Evolutionary conservation across 805 yeast genomes (phyloP).

Genomic region (Metschnikowia drakensbergensis): DNA sequence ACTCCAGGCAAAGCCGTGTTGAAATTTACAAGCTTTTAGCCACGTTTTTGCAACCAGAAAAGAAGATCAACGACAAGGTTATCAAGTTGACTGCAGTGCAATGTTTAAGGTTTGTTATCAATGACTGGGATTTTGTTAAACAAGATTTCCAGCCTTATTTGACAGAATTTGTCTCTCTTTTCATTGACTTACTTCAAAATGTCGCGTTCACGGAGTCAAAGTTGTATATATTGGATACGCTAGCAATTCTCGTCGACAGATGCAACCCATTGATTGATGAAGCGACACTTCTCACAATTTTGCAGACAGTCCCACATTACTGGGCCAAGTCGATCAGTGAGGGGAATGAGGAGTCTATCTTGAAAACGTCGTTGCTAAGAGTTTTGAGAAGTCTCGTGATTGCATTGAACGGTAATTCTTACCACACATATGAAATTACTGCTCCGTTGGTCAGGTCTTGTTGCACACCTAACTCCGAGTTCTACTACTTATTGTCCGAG

Average conservation of each 20-base stretch:
- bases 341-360: constrained; percentile 31
- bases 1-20: constrained; percentile 54
- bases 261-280: constrained; percentile 61
- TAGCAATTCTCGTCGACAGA: constrained; percentile 59
- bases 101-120: constrained; percentile 63
- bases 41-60: constrained; percentile 44
- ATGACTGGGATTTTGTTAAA: constrained; percentile 84
- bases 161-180: constrained; percentile 45
- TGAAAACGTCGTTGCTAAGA: constrained; percentile 42
- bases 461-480: constrained; percentile 41
- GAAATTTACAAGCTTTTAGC: constrained; percentile 57
- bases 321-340: constrained; percentile 64
- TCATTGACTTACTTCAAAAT: constrained; percentile 47
- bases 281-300: constrained; percentile 47
- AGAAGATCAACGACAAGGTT: constrained; percentile 63
- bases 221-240: constrained; percentile 62
- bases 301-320: constrained; percentile 58
- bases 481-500: constrained; percentile 61
- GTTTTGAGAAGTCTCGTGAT: constrained; percentile 53
- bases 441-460: constrained; percentile 67
- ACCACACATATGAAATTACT: constrained; percentile 48
- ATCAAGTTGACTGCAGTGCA: constrained; percentile 73
- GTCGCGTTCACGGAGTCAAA: constrained; percentile 70
- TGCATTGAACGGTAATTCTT: constrained; percentile 53
- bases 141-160: constrained; percentile 63